These are phyloP conservation scores for Debaryomyces coudertii DNA, from an alignment of 1,139 yeast genomes.

Conservation along the genomic window DNA sequence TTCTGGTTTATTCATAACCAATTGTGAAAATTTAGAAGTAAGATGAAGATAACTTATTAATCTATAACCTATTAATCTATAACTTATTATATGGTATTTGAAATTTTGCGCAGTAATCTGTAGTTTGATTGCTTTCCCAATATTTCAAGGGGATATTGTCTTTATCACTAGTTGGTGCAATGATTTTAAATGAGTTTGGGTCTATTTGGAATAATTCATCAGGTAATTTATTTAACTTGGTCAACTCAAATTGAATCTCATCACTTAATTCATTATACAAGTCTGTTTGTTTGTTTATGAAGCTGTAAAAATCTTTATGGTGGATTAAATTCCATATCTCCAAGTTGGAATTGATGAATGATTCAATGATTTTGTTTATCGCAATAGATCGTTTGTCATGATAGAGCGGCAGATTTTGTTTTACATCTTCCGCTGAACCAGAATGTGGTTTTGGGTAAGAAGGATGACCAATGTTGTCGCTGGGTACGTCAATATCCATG, in stretches of 20 bases:
- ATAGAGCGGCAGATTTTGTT: constrained; percentile 24
- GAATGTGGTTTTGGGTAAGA: constrained; percentile 13
- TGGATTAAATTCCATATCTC: constrained; percentile 15
- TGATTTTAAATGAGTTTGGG: constrained; percentile 29
- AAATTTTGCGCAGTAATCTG: constrained; percentile 32
- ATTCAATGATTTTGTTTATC: constrained; percentile 48
- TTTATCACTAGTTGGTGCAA: constrained; percentile 33
- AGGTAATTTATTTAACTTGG: constrained; percentile 16
- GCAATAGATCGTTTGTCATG: constrained; percentile 53
- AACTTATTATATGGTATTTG: constrained; percentile 14
- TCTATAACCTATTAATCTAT: neutral
- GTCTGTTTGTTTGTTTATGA: constrained; percentile 14
- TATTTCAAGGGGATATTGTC: constrained; percentile 26
- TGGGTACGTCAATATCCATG: constrained; percentile 28
- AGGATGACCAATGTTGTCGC: constrained; percentile 23
- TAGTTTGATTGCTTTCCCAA: constrained; percentile 45
- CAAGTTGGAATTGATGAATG: constrained; percentile 16
- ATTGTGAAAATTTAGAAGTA: too few relatives aligned
- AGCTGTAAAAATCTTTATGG: constrained; percentile 6
- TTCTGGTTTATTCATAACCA: too few relatives aligned
- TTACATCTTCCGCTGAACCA: constrained; percentile 9
- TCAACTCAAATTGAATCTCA: constrained; percentile 26
- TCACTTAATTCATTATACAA: constrained; percentile 25
- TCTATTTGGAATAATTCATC: constrained; percentile 20
- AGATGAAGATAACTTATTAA: neutral